Base-by-base conservation (phyloP, 225 moss, liverwort and hornwort genomes). In the Lunularia cruciata region DNA sequence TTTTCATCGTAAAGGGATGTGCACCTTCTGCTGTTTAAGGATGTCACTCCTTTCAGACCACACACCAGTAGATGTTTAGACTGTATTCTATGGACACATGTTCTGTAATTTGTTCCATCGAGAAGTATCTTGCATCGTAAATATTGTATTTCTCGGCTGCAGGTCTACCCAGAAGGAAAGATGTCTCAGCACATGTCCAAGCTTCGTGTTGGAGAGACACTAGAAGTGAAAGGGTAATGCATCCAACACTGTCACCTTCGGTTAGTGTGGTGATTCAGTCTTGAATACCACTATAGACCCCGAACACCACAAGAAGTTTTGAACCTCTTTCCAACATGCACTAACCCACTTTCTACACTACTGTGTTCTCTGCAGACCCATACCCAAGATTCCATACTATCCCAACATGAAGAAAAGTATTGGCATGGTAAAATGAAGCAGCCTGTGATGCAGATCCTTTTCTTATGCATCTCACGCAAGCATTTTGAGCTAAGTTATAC, bases 351-450 rank as follows among this genome's bases (percentile, higher is more conserved):
- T 32, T 7, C 28, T n/a, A 13, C 20, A 31, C 30, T 51, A 35
- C 60, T n/a, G 72, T 75, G 42, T 66, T 42, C 76, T 70, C 5
- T 67, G 71, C 79, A 95, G 95, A 85, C 92, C 95, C 73, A 81
- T 95, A 52, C 86, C 92, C 35, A 95, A 95, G 79, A 78, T 92
- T 65, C 88, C 84, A 38, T 92, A 92, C 47, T 45, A 47, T 66
- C 88, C 92, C 5, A 95, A 95, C 63, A 92, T 92, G 95, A 92
- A 92, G 82, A 90, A 90, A 72, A 75, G 80, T 74, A 95, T 95
- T 78, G 95, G 95, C 85, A 95, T 95, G 92, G 95, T 95, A 77
- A 74, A 72, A 5, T 52, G 67, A 72, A 45, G n/a, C 12, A 51
- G 48, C 11, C 16, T 34, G 35, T 61, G 4, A 16, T 57, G 43